A percentile compares a stretch with the other conserved stretches of the same genome.
Conservation (phyloP, 441 rosid genomes). For the Oxalis stricta region DNA sequence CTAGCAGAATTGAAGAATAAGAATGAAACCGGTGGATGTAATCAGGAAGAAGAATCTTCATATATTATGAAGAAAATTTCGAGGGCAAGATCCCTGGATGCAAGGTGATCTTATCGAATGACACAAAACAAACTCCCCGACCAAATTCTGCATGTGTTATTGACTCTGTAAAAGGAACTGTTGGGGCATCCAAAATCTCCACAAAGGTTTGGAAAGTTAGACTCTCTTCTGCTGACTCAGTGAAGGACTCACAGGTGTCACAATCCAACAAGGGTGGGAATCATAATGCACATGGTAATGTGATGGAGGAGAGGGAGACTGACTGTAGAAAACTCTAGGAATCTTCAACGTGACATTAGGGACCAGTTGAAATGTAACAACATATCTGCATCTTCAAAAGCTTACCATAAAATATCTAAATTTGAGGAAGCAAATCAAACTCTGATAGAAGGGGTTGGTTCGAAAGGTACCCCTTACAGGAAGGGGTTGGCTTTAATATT, state of each 20-base stretch:
- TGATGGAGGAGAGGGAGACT: conserved; percentile 12
- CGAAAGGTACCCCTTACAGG: conserved; percentile 11
- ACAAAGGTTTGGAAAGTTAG: conserved; percentile 10
- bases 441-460: conserved; percentile 13
- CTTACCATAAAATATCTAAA: conserved; percentile 6
- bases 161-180: conserved; percentile 11
- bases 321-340: background rate
- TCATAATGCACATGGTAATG: conserved; percentile 10
- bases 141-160: conserved; percentile 4
- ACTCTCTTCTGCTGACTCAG: conserved; percentile 9
- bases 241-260: conserved; percentile 16
- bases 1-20: conserved; percentile 8
- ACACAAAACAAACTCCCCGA: conserved; percentile 10
- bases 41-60: conserved; percentile 7
- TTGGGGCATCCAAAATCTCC: conserved; percentile 14
- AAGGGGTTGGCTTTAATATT: conserved; percentile 7
- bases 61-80: conserved; percentile 6
- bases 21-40: background rate
- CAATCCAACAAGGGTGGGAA: conserved; percentile 15
- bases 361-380: conserved; percentile 14
- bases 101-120: conserved; percentile 8
- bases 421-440: conserved; percentile 13
- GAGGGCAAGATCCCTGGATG: conserved; percentile 12
- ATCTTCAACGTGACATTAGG: conserved; percentile 13
- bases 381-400: conserved; percentile 15